Percentiles rank a stretch among this genome's conserved stretches.
Evolutionary conservation across 352 stramenopile genomes (phyloP).

Genomic region (Aphanomyces invadans): DNA sequence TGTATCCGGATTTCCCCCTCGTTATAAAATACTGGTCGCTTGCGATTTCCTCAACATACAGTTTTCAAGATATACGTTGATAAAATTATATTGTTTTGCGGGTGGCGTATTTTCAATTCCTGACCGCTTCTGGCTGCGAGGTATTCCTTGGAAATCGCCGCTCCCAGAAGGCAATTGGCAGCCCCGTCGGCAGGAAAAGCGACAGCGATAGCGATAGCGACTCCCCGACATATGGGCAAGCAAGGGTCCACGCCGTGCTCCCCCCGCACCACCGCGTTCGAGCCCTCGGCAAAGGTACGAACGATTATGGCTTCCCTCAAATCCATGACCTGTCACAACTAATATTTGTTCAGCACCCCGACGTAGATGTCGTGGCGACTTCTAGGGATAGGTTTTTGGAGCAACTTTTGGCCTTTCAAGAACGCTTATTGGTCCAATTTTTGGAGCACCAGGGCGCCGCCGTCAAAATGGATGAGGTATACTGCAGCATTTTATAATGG

Average conservation of each 20-base stretch:
- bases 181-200: slow-evolving; percentile 11
- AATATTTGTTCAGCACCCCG: slow-evolving; percentile 5
- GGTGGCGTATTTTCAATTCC: slow-evolving; percentile 14
- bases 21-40: neutral
- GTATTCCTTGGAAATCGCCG: slow-evolving; percentile 14
- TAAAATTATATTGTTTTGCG: neutral
- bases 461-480: slow-evolving; percentile 5
- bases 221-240: slow-evolving; percentile 7
- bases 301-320: neutral
- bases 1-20: neutral
- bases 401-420: neutral
- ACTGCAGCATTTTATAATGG: neutral
- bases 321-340: slow-evolving; percentile 4
- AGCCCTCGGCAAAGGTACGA: neutral
- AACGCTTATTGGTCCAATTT: slow-evolving; percentile 13
- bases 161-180: slow-evolving; percentile 2
- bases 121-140: slow-evolving; percentile 5
- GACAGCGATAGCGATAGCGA: slow-evolving; percentile 9
- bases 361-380: slow-evolving; percentile 5
- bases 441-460: slow-evolving; percentile 12
- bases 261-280: neutral
- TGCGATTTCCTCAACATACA: neutral
- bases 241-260: neutral
- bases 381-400: slow-evolving; percentile 15
- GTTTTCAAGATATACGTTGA: neutral